Evolutionary conservation across 345 rosid species (phyloP).

Genomic region (Populus ilicifolia): DNA sequence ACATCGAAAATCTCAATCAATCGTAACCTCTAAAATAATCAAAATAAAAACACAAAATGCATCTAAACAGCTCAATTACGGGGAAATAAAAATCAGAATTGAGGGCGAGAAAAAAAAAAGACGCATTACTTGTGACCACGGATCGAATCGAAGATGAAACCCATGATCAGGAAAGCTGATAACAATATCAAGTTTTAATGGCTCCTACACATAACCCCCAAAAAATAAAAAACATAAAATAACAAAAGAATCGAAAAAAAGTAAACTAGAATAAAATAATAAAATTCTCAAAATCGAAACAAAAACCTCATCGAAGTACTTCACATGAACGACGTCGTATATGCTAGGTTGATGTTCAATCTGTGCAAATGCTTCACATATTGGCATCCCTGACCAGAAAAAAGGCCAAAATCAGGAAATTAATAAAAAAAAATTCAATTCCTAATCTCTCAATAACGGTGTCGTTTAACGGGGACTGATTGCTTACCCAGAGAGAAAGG

Average conservation of each 20-base stretch:
- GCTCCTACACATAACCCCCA: slow-evolving; percentile 52
- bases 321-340: slow-evolving; percentile 91
- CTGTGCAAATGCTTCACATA: slow-evolving; percentile 86
- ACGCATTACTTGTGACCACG: slow-evolving; percentile 84
- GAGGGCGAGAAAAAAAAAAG: neutral
- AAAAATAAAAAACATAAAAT: neutral
- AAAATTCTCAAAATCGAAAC: neutral
- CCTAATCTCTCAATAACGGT: too few species aligned
- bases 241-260: neutral
- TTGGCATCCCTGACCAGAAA: slow-evolving; percentile 67
- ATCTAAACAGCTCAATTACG: neutral
- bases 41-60: slow-evolving; percentile 1
- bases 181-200: slow-evolving; percentile 81
- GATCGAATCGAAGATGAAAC: slow-evolving; percentile 93
- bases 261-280: neutral
- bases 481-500: slow-evolving; percentile 77
- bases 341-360: slow-evolving; percentile 93
- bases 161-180: slow-evolving; percentile 98
- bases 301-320: slow-evolving; percentile 80
- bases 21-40: slow-evolving; percentile 65
- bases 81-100: neutral
- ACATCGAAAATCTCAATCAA: slow-evolving; percentile 83
- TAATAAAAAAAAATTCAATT: neutral
- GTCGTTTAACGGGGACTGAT: too few species aligned
- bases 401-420: slow-evolving; percentile 10